Percentiles rank a stretch among this genome's conserved stretches.
These are phyloP conservation scores for Dendrobium huoshanense DNA, from an alignment of 106 monocot species.

Conservation along the genomic window DNA sequence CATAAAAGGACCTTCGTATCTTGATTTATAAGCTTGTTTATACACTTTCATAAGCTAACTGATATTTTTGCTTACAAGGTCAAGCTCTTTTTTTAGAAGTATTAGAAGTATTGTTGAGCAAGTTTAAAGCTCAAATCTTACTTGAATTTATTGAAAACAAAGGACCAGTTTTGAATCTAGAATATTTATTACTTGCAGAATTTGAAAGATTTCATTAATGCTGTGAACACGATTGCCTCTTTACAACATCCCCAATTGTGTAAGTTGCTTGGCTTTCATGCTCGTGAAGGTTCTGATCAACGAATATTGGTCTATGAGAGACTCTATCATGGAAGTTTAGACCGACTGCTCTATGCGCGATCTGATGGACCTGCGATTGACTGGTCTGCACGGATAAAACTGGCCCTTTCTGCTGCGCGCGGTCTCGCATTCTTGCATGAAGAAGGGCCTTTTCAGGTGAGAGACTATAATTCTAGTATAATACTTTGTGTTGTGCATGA, in stretches of 20 bases:
- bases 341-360: constrained; percentile 65
- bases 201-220: constrained; percentile 72
- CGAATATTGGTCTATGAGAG: constrained; percentile 84
- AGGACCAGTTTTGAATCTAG: neutral
- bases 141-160: neutral
- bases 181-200: constrained; percentile 33
- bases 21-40: neutral
- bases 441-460: constrained; percentile 97
- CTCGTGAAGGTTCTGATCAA: constrained; percentile 70
- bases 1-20: neutral
- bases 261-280: constrained; percentile 83
- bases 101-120: neutral
- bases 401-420: constrained; percentile 71
- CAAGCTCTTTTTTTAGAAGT: neutral
- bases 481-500: neutral
- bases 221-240: constrained; percentile 60
- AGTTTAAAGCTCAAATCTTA: neutral
- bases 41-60: neutral
- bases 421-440: constrained; percentile 94
- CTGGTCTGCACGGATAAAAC: constrained; percentile 77
- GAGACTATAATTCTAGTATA: neutral
- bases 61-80: neutral
- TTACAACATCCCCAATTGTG: constrained; percentile 83
- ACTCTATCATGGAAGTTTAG: constrained; percentile 76
- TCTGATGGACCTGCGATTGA: constrained; percentile 74